Evolutionary conservation across 345 rosid species (phyloP), one percentile per base, ranked within the genome.

Genomic region (Gossypium longicalyx): DNA sequence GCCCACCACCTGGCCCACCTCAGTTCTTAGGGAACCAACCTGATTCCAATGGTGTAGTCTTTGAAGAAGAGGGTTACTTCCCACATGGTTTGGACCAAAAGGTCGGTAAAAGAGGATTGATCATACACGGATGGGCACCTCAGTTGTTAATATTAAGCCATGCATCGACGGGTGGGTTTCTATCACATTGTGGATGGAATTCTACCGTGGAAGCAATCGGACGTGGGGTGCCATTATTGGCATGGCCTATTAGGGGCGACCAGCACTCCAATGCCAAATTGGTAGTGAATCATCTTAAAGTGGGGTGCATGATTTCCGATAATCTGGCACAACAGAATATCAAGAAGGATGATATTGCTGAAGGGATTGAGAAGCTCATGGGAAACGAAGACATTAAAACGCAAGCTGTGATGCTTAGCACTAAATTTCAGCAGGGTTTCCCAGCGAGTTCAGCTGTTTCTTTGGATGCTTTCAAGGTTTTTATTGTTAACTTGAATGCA

Each of bases 171-270:
- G 87, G 77, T 3, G 90, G 82, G 3, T 86, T 88, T 76, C 1
- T 89, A 60, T 85, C 90, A 0, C 93, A 85, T 47, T 87, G 90
- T 27, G 85, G 90, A 7, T 85, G 89, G 90, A 89, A 89, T 72
- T 86, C 90, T 0, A 83, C 89, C 0, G 67, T 80, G 78, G 93
- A 89, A 70, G 90, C 89, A 1, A 77, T 84, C 1, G 89, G 75
- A 9, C 76, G 80, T 17, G 87, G 89, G 48, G 66, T 87, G n/a
- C 86, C 88, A 3, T 10, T 89, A 7, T 47, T 84, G 66, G 86
- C 85, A 0, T 85, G 89, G 89, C 90, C 90, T 0, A 80, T 89
- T 10, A 80, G 90, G 34, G 92, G 93, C 0, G 89, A 87, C 65
- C 90, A 85, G 13, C 65, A 68, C 71, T 77, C 75, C 25, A 87